Percentiles rank a stretch among this genome's conserved stretches.
These are phyloP conservation scores for Lentinula edodes DNA, from an alignment of 768 basidiomycete genomes.

Conservation along the genomic window DNA sequence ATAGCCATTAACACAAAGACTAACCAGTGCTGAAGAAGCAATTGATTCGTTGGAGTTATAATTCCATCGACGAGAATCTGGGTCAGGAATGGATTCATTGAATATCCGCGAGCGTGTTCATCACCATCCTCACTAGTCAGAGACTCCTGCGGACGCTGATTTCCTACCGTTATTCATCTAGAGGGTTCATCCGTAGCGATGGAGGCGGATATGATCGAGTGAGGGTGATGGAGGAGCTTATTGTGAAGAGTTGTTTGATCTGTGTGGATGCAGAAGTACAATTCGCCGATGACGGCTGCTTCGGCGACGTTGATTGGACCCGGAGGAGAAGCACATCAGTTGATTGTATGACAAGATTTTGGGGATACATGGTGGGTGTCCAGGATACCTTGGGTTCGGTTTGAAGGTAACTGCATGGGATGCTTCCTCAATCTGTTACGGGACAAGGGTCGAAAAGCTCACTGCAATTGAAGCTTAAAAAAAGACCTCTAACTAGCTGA, in stretches of 20 bases:
- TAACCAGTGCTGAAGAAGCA: conserved; percentile 91
- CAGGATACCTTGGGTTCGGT: conserved; percentile 62
- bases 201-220: conserved; percentile 73
- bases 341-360: conserved; percentile 66
- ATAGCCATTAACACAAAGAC: conserved; percentile 92
- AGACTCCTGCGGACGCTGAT: background rate
- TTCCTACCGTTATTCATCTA: conserved; percentile 8
- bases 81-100: conserved; percentile 66
- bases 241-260: conserved; percentile 81
- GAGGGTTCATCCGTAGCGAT: conserved; percentile 27
- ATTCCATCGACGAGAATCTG: conserved; percentile 83
- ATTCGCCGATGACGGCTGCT: conserved; percentile 63
- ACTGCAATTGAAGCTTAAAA: conserved; percentile 71
- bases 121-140: background rate
- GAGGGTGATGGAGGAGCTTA: conserved; percentile 87
- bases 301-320: conserved; percentile 63
- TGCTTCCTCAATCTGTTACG: background rate
- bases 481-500: conserved; percentile 75
- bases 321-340: conserved; percentile 79
- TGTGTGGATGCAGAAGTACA: conserved; percentile 68
- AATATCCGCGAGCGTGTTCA: conserved; percentile 26
- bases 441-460: conserved; percentile 14
- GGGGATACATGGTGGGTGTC: conserved; percentile 47
- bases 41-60: conserved; percentile 57
- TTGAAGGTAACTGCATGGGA: conserved; percentile 57